These are phyloP conservation scores for Fusarium siculi DNA, from an alignment of 2,329 filamentous ascomycete genomes.

Conservation along the genomic window DNA sequence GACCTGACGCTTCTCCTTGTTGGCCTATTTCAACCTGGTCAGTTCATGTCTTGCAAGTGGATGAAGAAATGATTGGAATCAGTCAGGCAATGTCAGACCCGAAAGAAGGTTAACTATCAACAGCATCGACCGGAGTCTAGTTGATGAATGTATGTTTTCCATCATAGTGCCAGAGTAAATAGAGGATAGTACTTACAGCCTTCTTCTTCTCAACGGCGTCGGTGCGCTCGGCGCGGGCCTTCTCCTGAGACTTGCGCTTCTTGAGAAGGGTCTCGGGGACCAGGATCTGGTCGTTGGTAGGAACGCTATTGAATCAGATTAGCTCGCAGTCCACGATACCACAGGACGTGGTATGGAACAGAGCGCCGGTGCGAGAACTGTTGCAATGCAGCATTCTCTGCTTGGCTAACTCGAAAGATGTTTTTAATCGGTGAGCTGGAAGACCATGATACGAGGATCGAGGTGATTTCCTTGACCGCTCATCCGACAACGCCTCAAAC, in stretches of 20 bases:
- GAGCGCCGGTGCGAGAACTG: constrained; percentile 92
- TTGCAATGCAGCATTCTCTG: constrained; percentile 90
- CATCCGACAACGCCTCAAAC: constrained; percentile 81
- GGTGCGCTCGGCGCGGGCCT: constrained; percentile 90
- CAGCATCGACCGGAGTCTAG: constrained; percentile 98
- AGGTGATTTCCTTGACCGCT: constrained; percentile 52
- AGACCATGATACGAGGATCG: constrained; percentile 5
- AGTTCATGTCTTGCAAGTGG: constrained; percentile 45
- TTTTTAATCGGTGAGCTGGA: constrained; percentile 80
- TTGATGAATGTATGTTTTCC: constrained; percentile 84
- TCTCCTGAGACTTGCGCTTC: constrained; percentile 99
- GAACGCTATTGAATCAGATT: constrained; percentile 79
- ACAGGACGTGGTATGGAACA: constrained; percentile 61
- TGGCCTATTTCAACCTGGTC: constrained; percentile 71
- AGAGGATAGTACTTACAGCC: constrained; percentile 74
- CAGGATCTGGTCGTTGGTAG: constrained; percentile 94
- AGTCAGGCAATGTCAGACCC: constrained; percentile 79
- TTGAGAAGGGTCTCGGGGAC: constrained; percentile 99
- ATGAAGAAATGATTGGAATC: constrained; percentile 36
- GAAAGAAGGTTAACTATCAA: constrained; percentile 99
- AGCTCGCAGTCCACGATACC: constrained; percentile 79
- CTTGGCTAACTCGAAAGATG: constrained; percentile 84
- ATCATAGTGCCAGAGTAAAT: constrained; percentile 72
- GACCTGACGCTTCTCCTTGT: constrained; percentile 97
- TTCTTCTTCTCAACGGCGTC: constrained; percentile 87